Evolutionary conservation across 1,284 basidiomycete genomes (phyloP).

Genomic region (Tylopilus orsonianus): DNA sequence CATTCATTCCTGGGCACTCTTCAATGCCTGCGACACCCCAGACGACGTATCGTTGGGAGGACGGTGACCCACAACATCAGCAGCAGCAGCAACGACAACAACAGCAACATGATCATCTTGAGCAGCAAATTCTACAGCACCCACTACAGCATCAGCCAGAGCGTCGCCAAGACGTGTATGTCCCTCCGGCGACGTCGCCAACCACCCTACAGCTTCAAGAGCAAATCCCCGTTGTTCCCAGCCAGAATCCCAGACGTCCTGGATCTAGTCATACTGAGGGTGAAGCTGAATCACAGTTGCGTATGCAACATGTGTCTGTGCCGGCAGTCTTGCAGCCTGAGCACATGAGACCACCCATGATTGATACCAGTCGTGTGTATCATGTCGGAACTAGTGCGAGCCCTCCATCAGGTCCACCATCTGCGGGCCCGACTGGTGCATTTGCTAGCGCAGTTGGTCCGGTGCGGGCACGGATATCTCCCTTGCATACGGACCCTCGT

Average conservation of each 20-base stretch:
- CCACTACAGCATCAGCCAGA: slow-evolving; percentile 31
- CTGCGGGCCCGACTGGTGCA: slow-evolving; percentile 25
- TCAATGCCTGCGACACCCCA: slow-evolving; percentile 36
- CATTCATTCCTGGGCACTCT: slow-evolving; percentile 35
- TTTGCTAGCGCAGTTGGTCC: slow-evolving; percentile 23
- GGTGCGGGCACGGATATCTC: slow-evolving; percentile 26
- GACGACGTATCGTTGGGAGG: slow-evolving; percentile 35
- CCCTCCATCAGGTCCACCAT: slow-evolving; percentile 30
- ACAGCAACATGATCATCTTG: slow-evolving; percentile 22
- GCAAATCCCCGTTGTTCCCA: slow-evolving; percentile 30
- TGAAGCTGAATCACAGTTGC: slow-evolving; percentile 23
- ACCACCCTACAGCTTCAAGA: slow-evolving; percentile 25
- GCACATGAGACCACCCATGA: slow-evolving; percentile 36
- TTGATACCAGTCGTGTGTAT: slow-evolving; percentile 33
- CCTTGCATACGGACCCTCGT: slow-evolving; percentile 28
- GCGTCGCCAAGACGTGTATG: slow-evolving; percentile 22
- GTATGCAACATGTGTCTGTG: slow-evolving; percentile 28
- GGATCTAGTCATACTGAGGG: slow-evolving; percentile 24
- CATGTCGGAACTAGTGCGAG: slow-evolving; percentile 30
- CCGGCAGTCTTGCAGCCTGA: slow-evolving; percentile 23
- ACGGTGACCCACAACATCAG: slow-evolving; percentile 20
- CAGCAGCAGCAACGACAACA: slow-evolving; percentile 21
- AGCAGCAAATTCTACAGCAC: slow-evolving; percentile 33
- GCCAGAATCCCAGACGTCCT: slow-evolving; percentile 24
- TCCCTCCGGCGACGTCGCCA: slow-evolving; percentile 14